These are phyloP conservation scores for Candida glucosophila DNA, from an alignment of 1,139 yeast genomes.

Conservation along the genomic window DNA sequence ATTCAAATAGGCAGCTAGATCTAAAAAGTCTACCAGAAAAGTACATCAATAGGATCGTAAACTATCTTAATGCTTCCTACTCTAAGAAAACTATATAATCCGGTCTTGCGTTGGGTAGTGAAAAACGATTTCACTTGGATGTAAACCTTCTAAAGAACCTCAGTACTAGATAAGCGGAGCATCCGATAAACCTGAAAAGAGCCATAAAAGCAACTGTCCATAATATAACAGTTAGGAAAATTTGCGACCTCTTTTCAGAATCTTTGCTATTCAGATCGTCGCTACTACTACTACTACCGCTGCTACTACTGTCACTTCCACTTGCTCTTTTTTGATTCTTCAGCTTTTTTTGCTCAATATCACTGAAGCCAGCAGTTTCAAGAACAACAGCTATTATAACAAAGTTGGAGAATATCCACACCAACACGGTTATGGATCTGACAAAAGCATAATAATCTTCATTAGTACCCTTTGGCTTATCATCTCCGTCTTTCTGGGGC, in stretches of 20 bases:
- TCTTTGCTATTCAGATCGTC: slow-evolving; percentile 19
- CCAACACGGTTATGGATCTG: slow-evolving; percentile 70
- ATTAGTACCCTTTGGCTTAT: slow-evolving; percentile 31
- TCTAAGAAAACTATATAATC: too few species aligned
- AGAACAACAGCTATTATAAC: slow-evolving; percentile 64
- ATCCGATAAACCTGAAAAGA: slow-evolving; percentile 62
- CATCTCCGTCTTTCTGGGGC: slow-evolving; percentile 19
- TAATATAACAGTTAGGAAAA: slow-evolving; percentile 63
- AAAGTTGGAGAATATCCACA: slow-evolving; percentile 75
- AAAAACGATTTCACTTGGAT: too few species aligned
- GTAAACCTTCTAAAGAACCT: slow-evolving; percentile 15
- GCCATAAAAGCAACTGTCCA: slow-evolving; percentile 84
- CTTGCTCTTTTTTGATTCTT: too few species aligned
- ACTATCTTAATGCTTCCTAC: too few species aligned
- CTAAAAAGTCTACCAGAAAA: too few species aligned
- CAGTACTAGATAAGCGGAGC: slow-evolving; percentile 47
- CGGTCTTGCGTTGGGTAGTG: too few species aligned
- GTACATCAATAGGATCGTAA: too few species aligned
- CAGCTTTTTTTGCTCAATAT: too few species aligned
- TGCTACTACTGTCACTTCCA: too few species aligned
- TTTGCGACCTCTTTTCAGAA: slow-evolving; percentile 20
- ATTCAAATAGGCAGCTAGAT: too few species aligned
- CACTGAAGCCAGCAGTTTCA: slow-evolving; percentile 61
- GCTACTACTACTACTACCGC: too few species aligned
- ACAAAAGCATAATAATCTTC: slow-evolving; percentile 75